Conservation (phyloP, 352 stramenopile genomes). For the Albugo laibachii region DNA sequence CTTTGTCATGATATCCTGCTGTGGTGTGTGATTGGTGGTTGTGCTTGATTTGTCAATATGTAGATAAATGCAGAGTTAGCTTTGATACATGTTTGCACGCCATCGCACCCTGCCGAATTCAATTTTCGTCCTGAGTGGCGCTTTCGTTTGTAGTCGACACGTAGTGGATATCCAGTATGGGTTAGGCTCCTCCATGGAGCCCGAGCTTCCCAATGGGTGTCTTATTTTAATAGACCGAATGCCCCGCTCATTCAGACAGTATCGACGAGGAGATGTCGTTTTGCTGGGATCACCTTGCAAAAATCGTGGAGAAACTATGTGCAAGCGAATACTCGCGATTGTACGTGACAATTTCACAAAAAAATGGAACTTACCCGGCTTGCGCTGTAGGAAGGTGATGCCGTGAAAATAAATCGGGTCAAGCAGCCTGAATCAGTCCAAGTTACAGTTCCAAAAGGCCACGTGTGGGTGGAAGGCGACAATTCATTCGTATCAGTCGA, state of each 20-base stretch:
- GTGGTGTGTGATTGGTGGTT: too few species aligned
- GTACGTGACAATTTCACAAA: constrained; percentile 10
- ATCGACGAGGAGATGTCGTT: constrained; percentile 64
- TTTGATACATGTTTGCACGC: too few species aligned
- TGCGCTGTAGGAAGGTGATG: constrained; percentile 42
- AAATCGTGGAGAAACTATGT: constrained; percentile 46
- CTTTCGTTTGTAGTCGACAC: constrained; percentile 39
- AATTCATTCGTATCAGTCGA: constrained; percentile 88
- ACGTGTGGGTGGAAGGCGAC: constrained; percentile 94
- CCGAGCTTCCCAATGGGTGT: constrained; percentile 57
- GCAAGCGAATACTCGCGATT: constrained; percentile 74
- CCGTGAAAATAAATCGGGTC: constrained; percentile 52
- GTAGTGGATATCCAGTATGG: constrained; percentile 66
- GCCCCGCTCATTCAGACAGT: constrained; percentile 34
- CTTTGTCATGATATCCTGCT: too few species aligned
- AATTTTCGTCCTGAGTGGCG: constrained; percentile 37
- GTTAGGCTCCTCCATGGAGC: constrained; percentile 69
- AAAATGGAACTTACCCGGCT: background rate
- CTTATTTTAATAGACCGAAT: constrained; percentile 69
- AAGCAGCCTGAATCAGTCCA: constrained; percentile 31
- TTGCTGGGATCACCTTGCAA: constrained; percentile 63
- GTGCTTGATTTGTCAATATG: too few species aligned
- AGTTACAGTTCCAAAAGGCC: constrained; percentile 78
- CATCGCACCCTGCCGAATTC: constrained; percentile 6
- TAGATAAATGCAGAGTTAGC: too few species aligned